phyloP scores from a whole-genome alignment of 371 early-diverging fungal species.

The Zancudomyces culisetae region DNA sequence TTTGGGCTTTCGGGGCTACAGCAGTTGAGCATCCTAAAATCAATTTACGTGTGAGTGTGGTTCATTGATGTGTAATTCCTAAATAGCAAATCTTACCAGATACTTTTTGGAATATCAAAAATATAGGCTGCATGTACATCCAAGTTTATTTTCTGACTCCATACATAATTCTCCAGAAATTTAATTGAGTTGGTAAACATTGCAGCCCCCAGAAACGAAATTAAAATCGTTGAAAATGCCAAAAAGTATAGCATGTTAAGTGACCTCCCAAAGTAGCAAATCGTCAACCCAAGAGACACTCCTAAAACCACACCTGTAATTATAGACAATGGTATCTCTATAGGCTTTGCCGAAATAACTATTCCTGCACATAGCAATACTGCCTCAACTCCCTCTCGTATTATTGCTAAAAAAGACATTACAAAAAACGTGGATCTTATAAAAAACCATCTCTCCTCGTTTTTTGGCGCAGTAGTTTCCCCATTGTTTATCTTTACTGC shows the following conservation, averaged over 20 bases:
- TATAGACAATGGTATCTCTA: slow-evolving; percentile 56
- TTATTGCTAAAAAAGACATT: slow-evolving; percentile 50
- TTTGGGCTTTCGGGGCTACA: no score
- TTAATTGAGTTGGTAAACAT: slow-evolving; percentile 38
- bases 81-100: no score
- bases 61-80: no score
- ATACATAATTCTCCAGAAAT: slow-evolving; percentile 33
- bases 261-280: slow-evolving; percentile 45
- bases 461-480: slow-evolving; percentile 17
- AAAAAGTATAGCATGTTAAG: slow-evolving; percentile 54
- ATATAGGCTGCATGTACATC: slow-evolving; percentile 15
- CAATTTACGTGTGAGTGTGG: no score
- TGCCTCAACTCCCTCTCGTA: slow-evolving; percentile 55
- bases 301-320: slow-evolving; percentile 46
- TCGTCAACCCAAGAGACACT: slow-evolving; percentile 35
- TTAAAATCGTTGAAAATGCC: slow-evolving; percentile 40
- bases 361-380: slow-evolving; percentile 69
- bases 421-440: slow-evolving; percentile 43
- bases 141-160: slow-evolving; percentile 14
- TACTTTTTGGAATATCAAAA: slow-evolving; percentile 27
- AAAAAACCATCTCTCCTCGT: slow-evolving; percentile 13
- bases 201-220: slow-evolving; percentile 61
- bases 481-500: slow-evolving; percentile 33
- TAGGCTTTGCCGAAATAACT: slow-evolving; percentile 36
- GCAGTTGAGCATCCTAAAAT: no score